These are phyloP conservation scores for Aristolochia fimbriata DNA, from an alignment of 164 flowering plant species.

Conservation along the genomic window DNA sequence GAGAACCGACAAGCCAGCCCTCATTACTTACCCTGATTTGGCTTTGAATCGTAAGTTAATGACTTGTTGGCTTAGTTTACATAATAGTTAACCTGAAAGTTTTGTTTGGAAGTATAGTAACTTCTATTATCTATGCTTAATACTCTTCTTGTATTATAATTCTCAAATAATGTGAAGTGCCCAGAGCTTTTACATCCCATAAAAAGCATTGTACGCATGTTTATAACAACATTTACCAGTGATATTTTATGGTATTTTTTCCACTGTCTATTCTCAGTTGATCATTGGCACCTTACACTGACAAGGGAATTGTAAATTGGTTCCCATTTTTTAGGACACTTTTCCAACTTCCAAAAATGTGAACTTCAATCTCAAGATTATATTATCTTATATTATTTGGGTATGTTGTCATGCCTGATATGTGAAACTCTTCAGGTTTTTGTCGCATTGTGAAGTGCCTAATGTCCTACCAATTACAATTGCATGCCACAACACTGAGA, in stretches of 20 bases:
- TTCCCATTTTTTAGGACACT: too few relatives aligned
- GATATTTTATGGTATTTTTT: conserved; percentile 58
- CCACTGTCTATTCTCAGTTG: neutral
- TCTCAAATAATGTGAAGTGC: too few relatives aligned
- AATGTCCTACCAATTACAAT: conserved; percentile 62
- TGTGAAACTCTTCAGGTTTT: conserved; percentile 41
- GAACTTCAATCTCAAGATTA: neutral
- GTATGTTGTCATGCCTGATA: neutral
- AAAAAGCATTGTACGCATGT: conserved; percentile 46
- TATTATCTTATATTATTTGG: neutral
- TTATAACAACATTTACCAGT: conserved; percentile 79
- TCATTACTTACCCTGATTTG: too few relatives aligned
- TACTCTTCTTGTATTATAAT: too few relatives aligned
- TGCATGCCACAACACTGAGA: conserved; percentile 71
- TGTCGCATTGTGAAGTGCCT: conserved; percentile 65
- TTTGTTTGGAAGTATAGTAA: too few relatives aligned
- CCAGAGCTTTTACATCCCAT: conserved; percentile 75
- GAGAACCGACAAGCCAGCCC: too few relatives aligned
- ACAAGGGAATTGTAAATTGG: too few relatives aligned
- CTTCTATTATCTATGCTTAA: too few relatives aligned
- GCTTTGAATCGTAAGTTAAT: too few relatives aligned
- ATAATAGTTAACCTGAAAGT: too few relatives aligned
- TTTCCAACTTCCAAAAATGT: neutral
- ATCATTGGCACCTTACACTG: too few relatives aligned
- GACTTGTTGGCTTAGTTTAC: too few relatives aligned